These are phyloP conservation scores for Hypoxylon lienhwacheense DNA, from an alignment of 495 filamentous ascomycete species.

Conservation along the genomic window DNA sequence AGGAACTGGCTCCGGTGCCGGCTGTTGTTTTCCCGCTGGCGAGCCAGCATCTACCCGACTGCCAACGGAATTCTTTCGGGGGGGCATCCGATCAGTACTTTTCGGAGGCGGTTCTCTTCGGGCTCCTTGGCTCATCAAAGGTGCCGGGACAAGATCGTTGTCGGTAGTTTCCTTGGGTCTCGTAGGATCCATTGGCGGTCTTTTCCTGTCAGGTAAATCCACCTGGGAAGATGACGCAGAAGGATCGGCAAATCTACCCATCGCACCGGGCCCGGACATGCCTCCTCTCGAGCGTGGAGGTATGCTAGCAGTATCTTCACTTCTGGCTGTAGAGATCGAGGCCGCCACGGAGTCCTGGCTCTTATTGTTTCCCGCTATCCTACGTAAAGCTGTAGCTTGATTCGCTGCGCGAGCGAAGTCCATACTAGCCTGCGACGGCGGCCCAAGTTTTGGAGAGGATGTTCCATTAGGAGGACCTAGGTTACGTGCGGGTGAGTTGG, in stretches of 20 bases:
- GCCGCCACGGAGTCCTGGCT: constrained; percentile 59
- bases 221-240: constrained; percentile 43
- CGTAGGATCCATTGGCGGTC: constrained; percentile 57
- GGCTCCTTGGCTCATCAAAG: constrained; percentile 53
- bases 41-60: constrained; percentile 23
- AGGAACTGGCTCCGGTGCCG: constrained; percentile 13
- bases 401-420: constrained; percentile 50
- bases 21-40: constrained; percentile 11
- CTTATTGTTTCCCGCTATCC: constrained; percentile 52
- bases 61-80: constrained; percentile 42
- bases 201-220: constrained; percentile 54
- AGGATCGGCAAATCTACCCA: constrained; percentile 44
- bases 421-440: constrained; percentile 38
- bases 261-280: constrained; percentile 40
- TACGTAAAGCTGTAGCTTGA: constrained; percentile 47
- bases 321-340: constrained; percentile 45
- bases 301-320: constrained; percentile 51
- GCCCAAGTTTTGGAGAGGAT: constrained; percentile 47
- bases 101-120: constrained; percentile 52
- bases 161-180: constrained; percentile 45
- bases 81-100: constrained; percentile 48
- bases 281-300: constrained; percentile 55
- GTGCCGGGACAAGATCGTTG: constrained; percentile 54
- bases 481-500: constrained; percentile 38
- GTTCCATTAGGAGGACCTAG: constrained; percentile 42